Conservation (phyloP, 371 early-diverging fungal genomes). For the Mortierella sp. region DNA sequence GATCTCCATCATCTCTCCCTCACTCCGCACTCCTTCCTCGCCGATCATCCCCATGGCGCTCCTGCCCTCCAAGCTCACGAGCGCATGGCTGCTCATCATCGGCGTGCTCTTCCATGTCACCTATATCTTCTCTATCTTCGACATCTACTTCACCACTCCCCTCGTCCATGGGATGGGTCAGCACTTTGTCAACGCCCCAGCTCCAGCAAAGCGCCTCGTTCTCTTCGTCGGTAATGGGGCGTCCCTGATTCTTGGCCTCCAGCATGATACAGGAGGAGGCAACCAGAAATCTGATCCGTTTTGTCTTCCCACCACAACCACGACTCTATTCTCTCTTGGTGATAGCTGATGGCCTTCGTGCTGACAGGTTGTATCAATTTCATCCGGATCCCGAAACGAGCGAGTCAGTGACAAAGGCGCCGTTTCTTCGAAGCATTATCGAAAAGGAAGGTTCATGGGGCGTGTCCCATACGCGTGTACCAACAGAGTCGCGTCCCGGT, state of each 20-base stretch:
- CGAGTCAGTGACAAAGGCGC: conserved; percentile 66
- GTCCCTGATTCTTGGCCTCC: background rate
- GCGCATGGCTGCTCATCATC: conserved; percentile 69
- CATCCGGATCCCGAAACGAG: conserved; percentile 55
- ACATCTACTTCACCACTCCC: conserved; percentile 98
- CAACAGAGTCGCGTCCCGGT: conserved; percentile 97
- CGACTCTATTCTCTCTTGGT: background rate
- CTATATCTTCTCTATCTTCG: conserved; percentile 93
- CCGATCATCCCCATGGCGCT: conserved; percentile 28
- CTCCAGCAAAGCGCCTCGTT: conserved; percentile 91
- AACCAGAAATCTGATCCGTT: background rate
- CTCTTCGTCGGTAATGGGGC: conserved; percentile 81
- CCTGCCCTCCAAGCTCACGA: conserved; percentile 56
- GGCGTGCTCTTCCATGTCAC: conserved; percentile 92
- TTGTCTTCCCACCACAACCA: background rate
- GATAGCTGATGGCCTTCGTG: conserved; percentile 91
- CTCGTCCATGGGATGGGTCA: conserved; percentile 96
- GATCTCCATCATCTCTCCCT: background rate
- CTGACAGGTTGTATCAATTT: conserved; percentile 88
- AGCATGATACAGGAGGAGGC: too few relatives aligned
- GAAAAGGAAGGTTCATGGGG: conserved; percentile 84
- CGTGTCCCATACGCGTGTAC: conserved; percentile 95
- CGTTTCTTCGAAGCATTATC: conserved; percentile 76
- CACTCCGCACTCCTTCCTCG: background rate
- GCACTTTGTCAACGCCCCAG: conserved; percentile 68